These are phyloP conservation scores for Megacollybia platyphylla DNA, from an alignment of 1,284 basidiomycete genomes.

Conservation along the genomic window DNA sequence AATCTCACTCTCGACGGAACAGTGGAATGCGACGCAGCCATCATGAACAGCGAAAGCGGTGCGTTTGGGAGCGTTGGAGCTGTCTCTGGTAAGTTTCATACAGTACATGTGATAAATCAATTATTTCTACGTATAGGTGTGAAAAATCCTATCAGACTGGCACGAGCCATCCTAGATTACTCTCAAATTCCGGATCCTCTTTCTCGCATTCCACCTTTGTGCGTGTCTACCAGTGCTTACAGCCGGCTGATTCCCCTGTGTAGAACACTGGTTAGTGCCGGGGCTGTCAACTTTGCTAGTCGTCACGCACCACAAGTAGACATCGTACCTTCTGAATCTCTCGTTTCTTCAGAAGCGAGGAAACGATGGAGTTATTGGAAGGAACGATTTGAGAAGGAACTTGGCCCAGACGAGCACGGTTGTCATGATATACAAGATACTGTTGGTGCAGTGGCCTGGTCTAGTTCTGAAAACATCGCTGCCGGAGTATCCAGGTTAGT, in stretches of 20 bases:
- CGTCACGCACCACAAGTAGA: slow-evolving; percentile 14
- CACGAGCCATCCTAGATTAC: slow-evolving; percentile 40
- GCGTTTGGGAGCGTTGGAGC: slow-evolving; percentile 63
- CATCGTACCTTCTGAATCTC: slow-evolving; percentile 24
- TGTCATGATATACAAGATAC: slow-evolving; percentile 48
- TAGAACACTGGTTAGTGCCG: slow-evolving; percentile 36
- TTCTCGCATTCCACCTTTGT: slow-evolving; percentile 60
- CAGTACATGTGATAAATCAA: too few species aligned
- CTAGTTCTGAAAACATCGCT: slow-evolving; percentile 29
- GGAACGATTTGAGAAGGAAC: slow-evolving; percentile 19
- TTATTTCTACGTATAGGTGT: slow-evolving; percentile 27
- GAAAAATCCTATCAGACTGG: slow-evolving; percentile 52
- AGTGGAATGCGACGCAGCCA: slow-evolving; percentile 68
- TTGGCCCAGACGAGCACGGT: slow-evolving; percentile 6
- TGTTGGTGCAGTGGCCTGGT: slow-evolving; percentile 56
- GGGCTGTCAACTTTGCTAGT: slow-evolving; percentile 37
- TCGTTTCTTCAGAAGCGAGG: slow-evolving; percentile 35
- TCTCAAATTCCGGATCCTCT: slow-evolving; percentile 33
- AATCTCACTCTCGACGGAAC: slow-evolving; percentile 56
- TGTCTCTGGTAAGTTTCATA: slow-evolving; percentile 33
- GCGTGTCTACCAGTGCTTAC: slow-evolving; percentile 11
- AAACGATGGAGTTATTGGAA: slow-evolving; percentile 55
- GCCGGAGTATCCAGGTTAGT: slow-evolving; percentile 65
- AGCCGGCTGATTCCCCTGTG: not conserved
- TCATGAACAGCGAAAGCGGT: slow-evolving; percentile 42